These are phyloP conservation scores for Chondrus crispus DNA, from an alignment of 23 red algal species.

Conservation along the genomic window DNA sequence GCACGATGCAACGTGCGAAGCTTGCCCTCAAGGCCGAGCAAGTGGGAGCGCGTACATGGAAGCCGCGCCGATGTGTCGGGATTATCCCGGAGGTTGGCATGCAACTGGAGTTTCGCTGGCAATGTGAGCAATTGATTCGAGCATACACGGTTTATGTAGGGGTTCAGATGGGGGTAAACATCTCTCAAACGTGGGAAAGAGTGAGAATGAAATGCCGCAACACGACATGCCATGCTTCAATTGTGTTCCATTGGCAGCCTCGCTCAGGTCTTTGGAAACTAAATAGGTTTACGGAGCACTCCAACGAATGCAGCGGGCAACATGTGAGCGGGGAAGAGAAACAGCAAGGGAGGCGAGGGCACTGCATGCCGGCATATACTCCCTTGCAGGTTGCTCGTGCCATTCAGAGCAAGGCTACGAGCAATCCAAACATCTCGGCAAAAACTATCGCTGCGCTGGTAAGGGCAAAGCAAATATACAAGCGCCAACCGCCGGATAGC, in stretches of 20 bases:
- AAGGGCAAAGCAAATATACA: constrained; percentile 16
- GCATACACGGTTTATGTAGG: constrained; percentile 9
- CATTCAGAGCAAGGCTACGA: not conserved
- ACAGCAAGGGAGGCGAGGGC: not conserved
- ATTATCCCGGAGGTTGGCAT: too few species aligned
- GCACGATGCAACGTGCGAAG: constrained; percentile 15
- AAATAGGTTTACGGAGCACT: not conserved
- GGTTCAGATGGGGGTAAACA: not conserved
- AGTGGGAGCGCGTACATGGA: too few species aligned
- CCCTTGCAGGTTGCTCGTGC: not conserved
- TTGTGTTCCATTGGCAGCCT: constrained; percentile 27
- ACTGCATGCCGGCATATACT: constrained; percentile 2
- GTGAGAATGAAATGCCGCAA: not conserved
- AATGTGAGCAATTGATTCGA: constrained; percentile 29
- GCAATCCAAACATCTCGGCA: constrained; percentile 25
- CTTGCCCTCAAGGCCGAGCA: not conserved
- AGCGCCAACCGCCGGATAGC: constrained; percentile 1
- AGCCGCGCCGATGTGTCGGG: too few species aligned
- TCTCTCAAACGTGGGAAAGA: constrained; percentile 8
- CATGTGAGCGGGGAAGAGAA: not conserved
- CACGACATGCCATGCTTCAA: not conserved
- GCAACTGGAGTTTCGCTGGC: constrained; percentile 9
- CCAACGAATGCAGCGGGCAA: not conserved
- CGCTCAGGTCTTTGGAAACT: constrained; percentile 3
- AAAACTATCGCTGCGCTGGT: not conserved